These are phyloP conservation scores for Ilex asprella DNA, from an alignment of 257 asterid species.

Conservation along the genomic window DNA sequence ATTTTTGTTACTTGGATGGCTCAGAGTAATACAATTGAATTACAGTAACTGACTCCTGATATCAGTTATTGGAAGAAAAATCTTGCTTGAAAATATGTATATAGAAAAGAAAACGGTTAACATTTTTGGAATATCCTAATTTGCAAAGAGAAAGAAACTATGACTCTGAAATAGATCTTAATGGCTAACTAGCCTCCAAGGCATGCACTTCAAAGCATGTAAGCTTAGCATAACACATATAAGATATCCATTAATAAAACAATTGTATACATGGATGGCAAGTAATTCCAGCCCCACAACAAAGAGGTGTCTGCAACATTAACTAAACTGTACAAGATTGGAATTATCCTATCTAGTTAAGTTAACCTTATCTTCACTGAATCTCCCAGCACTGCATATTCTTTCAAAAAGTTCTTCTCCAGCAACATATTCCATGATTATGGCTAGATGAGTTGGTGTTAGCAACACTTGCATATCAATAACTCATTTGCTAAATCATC, in stretches of 20 bases:
- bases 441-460: slow-evolving; percentile 90
- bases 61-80: too few relatives aligned
- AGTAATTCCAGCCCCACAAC: background rate
- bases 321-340: background rate
- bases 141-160: background rate
- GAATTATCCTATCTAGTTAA: background rate
- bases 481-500: too few relatives aligned
- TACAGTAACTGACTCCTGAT: too few relatives aligned
- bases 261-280: too few relatives aligned
- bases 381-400: slow-evolving; percentile 92
- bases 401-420: slow-evolving; percentile 97
- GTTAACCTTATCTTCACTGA: slow-evolving; percentile 89
- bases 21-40: too few relatives aligned
- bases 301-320: background rate
- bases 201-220: background rate
- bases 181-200: background rate
- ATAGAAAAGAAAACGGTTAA: too few relatives aligned
- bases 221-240: too few relatives aligned
- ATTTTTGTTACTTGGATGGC: too few relatives aligned
- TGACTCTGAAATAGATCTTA: background rate
- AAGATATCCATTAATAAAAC: too few relatives aligned
- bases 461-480: slow-evolving; percentile 44
- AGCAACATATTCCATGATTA: slow-evolving; percentile 95
- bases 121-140: background rate
- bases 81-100: too few relatives aligned